Evolutionary conservation across 2,329 filamentous ascomycete species (phyloP).

Genomic region (Scolecobasidium constrictum): DNA sequence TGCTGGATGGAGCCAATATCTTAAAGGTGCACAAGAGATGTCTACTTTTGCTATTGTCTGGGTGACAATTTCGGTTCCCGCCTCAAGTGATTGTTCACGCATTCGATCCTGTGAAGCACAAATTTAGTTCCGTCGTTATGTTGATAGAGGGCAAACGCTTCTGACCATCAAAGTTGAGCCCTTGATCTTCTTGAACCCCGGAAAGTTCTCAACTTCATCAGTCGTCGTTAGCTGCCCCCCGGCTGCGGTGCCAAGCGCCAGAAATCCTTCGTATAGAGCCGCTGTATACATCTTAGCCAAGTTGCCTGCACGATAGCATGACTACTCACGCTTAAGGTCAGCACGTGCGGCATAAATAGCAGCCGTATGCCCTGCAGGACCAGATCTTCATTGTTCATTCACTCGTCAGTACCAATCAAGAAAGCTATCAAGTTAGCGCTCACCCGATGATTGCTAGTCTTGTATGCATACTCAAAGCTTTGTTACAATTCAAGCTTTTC

Average conservation of each 20-base stretch:
- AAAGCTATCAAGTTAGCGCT: too few relatives aligned
- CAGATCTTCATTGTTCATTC: too few relatives aligned
- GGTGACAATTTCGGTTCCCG: constrained; percentile 85
- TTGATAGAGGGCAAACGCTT: constrained; percentile 10
- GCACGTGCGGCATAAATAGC: constrained; percentile 93
- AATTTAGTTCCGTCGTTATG: not conserved
- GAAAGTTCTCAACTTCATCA: constrained; percentile 97
- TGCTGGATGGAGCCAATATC: constrained; percentile 61
- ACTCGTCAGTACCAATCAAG: too few relatives aligned
- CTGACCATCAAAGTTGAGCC: constrained; percentile 75
- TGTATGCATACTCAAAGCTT: constrained; percentile 65
- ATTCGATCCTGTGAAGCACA: constrained; percentile 58
- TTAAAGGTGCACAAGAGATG: constrained; percentile 73
- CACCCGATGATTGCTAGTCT: constrained; percentile 77
- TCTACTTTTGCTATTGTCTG: constrained; percentile 90
- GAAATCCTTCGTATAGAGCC: constrained; percentile 93
- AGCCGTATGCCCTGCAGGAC: constrained; percentile 93
- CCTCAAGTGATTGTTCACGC: constrained; percentile 80
- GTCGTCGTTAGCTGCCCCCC: constrained; percentile 97
- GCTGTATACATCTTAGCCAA: constrained; percentile 35
- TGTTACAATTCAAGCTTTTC: constrained; percentile 15
- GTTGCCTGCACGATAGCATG: constrained; percentile 26
- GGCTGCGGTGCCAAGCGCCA: constrained; percentile 91
- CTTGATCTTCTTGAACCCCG: constrained; percentile 85
- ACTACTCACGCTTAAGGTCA: constrained; percentile 84